Percentiles rank a stretch among this genome's conserved stretches.
Evolutionary conservation across 1,139 yeast species (phyloP).

Genomic region (Suhomyces wounanorum): DNA sequence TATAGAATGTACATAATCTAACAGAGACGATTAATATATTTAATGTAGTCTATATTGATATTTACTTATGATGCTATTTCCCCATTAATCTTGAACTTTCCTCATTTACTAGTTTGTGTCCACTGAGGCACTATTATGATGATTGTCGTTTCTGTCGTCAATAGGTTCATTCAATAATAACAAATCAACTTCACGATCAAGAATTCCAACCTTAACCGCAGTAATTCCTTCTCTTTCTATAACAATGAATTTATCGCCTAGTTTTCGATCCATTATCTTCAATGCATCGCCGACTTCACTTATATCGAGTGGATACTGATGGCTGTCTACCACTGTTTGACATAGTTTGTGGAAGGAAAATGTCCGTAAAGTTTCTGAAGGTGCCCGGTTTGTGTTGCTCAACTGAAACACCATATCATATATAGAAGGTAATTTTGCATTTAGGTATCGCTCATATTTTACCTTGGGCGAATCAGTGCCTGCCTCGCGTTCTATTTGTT

Average conservation of each 20-base stretch:
- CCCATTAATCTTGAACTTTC: no score
- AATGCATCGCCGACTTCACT: constrained; percentile 37
- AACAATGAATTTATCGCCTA: constrained; percentile 20
- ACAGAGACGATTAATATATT: neutral
- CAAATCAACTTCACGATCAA: constrained; percentile 33
- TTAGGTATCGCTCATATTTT: constrained; percentile 38
- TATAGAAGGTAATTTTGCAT: constrained; percentile 42
- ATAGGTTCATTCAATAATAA: constrained; percentile 6
- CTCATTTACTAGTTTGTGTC: no score
- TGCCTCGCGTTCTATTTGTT: constrained; percentile 10
- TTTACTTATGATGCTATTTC: neutral
- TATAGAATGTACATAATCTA: constrained; percentile 9
- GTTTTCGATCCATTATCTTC: constrained; percentile 18
- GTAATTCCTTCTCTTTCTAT: constrained; percentile 25
- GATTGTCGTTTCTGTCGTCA: neutral
- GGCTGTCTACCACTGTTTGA: constrained; percentile 37
- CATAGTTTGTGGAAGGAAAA: constrained; percentile 30
- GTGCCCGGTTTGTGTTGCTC: constrained; percentile 10
- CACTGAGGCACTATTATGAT: no score
- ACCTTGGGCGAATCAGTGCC: constrained; percentile 29
- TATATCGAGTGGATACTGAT: constrained; percentile 33
- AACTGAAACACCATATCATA: constrained; percentile 42
- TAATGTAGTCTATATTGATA: neutral
- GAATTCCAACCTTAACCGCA: constrained; percentile 29
- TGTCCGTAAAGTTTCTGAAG: constrained; percentile 16